Percentiles rank a stretch among this genome's conserved stretches.
Conservation (phyloP, 73 alveolate species). For the Blepharisma japonicum region DNA sequence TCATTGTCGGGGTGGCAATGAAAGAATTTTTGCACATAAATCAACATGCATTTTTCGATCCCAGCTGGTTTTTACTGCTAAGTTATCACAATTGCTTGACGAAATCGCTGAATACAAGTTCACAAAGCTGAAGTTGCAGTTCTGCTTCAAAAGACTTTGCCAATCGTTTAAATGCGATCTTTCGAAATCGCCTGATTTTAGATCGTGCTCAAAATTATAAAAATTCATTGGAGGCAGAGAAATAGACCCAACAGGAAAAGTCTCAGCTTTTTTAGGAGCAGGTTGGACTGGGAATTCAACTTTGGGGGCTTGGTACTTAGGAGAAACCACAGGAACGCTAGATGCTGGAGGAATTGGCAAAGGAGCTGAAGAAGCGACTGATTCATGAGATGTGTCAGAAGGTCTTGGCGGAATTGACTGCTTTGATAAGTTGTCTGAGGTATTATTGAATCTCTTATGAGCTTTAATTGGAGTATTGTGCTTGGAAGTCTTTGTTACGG, state of each 20-base stretch:
- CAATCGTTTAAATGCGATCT: constrained; percentile 10
- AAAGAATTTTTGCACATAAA: constrained; percentile 6
- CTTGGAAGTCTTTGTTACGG: too few relatives aligned
- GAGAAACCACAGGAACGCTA: too few relatives aligned
- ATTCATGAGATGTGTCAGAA: too few relatives aligned
- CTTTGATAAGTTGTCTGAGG: too few relatives aligned
- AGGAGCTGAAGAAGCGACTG: too few relatives aligned
- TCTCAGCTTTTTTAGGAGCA: too few relatives aligned
- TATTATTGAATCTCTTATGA: too few relatives aligned
- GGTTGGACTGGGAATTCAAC: too few relatives aligned
- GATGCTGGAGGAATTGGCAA: too few relatives aligned
- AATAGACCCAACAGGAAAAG: neutral
- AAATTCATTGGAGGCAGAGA: neutral
- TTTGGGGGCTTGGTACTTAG: too few relatives aligned
- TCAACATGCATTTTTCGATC: constrained; percentile 8
- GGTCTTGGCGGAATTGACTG: too few relatives aligned
- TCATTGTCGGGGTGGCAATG: constrained; percentile 16
- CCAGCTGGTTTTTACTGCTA: neutral
- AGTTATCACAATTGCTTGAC: neutral
- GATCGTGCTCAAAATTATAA: constrained; percentile 14
- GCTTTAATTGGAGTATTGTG: too few relatives aligned
- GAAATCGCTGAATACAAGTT: neutral
- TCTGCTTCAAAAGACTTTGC: constrained; percentile 13
- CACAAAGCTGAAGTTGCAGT: neutral
- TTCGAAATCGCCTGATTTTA: constrained; percentile 24